Percentiles rank a stretch among this genome's conserved stretches.
Conservation (phyloP, 495 filamentous ascomycete species). For the Patellaria atrata region DNA sequence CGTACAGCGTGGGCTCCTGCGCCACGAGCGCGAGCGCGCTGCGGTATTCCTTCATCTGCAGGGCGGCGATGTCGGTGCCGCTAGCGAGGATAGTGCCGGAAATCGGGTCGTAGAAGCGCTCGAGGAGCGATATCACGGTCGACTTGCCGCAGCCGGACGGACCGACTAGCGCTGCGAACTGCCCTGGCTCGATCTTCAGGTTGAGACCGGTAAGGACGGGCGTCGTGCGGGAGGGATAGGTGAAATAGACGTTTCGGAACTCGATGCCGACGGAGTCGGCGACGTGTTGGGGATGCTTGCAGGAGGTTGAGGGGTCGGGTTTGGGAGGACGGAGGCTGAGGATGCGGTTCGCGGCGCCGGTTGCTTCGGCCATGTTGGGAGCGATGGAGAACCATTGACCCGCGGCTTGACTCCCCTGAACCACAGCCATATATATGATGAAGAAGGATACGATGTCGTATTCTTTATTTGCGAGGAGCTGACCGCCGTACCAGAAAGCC, state of each 20-base stretch:
- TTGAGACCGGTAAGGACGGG: slow-evolving; percentile 60
- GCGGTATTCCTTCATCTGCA: slow-evolving; percentile 16
- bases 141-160: slow-evolving; percentile 74
- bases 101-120: slow-evolving; percentile 53
- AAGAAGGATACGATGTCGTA: slow-evolving; percentile 18
- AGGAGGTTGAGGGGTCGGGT: neutral
- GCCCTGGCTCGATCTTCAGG: slow-evolving; percentile 55
- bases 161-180: slow-evolving; percentile 70
- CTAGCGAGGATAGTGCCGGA: slow-evolving; percentile 15
- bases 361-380: slow-evolving; percentile 20
- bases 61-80: slow-evolving; percentile 12
- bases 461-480: slow-evolving; percentile 17
- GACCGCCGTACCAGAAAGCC: slow-evolving; percentile 23
- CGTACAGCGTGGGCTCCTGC: slow-evolving; percentile 25
- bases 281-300: slow-evolving; percentile 1
- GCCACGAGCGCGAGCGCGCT: slow-evolving; percentile 15
- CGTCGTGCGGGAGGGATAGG: slow-evolving; percentile 16
- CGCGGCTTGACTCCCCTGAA: slow-evolving; percentile 19
- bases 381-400: slow-evolving; percentile 20
- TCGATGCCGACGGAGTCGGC: slow-evolving; percentile 34
- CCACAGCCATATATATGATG: slow-evolving; percentile 21
- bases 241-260: slow-evolving; percentile 64
- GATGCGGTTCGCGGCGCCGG: slow-evolving; percentile 19
- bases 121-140: slow-evolving; percentile 65
- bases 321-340: slow-evolving; percentile 10